Percentiles rank a stretch among this genome's conserved stretches.
phyloP scores from a whole-genome alignment of 495 filamentous ascomycete genomes.

The Aspergillus hancockii region DNA sequence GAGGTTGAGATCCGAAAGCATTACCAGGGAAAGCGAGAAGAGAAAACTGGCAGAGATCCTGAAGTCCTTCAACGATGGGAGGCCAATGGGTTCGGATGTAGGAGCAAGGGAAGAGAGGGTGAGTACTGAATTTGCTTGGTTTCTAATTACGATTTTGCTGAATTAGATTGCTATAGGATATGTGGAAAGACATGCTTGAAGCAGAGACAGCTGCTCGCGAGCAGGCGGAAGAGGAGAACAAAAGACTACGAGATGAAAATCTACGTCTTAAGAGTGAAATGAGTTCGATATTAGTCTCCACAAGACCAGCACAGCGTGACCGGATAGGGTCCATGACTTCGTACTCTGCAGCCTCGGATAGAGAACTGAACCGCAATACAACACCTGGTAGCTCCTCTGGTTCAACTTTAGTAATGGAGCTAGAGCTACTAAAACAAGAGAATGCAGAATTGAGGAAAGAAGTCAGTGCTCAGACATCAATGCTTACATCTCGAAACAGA shows the following conservation, averaged over 20 bases:
- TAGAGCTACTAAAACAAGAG: conserved; percentile 81
- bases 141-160: conserved; percentile 3
- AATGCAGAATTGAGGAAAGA: conserved; percentile 91
- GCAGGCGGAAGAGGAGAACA: conserved; percentile 86
- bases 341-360: conserved; percentile 60
- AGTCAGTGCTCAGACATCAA: conserved; percentile 92
- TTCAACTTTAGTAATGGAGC: conserved; percentile 67
- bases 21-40: conserved; percentile 78
- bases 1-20: conserved; percentile 70
- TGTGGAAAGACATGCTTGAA: conserved; percentile 95
- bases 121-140: conserved; percentile 22
- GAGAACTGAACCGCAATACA: conserved; percentile 58
- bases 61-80: conserved; percentile 66
- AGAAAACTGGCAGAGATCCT: conserved; percentile 77
- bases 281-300: conserved; percentile 26
- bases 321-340: conserved; percentile 59
- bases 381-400: conserved; percentile 55
- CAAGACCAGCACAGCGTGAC: conserved; percentile 51
- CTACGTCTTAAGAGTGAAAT: conserved; percentile 71
- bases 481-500: conserved; percentile 93
- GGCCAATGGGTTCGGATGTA: conserved; percentile 62
- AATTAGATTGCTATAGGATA: conserved; percentile 50
- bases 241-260: conserved; percentile 80
- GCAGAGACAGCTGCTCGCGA: conserved; percentile 88
- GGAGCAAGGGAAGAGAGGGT: conserved; percentile 82